Evolutionary conservation across 495 filamentous ascomycete species (phyloP).

Genomic region (Penicillium coprophilum): DNA sequence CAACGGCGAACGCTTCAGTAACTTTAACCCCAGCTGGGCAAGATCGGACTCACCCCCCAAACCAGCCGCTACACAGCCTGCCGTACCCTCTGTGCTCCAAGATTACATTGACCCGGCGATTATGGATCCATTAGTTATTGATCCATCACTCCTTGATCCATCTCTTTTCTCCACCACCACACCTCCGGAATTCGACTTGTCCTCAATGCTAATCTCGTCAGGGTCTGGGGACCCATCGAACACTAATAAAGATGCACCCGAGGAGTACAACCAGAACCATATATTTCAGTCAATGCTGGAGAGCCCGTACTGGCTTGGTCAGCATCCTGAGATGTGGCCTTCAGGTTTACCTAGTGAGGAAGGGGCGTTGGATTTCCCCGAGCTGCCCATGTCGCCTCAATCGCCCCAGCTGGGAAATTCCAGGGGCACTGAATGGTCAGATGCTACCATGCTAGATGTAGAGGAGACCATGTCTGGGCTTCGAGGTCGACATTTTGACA

Average conservation of each 20-base stretch:
- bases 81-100: background rate
- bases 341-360: background rate
- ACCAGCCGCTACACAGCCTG: background rate
- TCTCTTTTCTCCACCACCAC: background rate
- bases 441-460: constrained; percentile 3
- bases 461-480: background rate
- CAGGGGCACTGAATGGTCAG: background rate
- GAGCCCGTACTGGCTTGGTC: background rate
- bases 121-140: constrained; percentile 3
- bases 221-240: too few species aligned
- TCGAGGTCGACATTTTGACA: background rate
- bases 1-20: constrained; percentile 10
- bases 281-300: constrained; percentile 1
- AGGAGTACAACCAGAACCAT: background rate
- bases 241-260: background rate
- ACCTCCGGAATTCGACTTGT: background rate
- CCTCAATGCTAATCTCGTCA: background rate
- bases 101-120: background rate
- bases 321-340: background rate
- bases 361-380: constrained; percentile 11
- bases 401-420: background rate
- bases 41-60: background rate
- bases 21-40: constrained; percentile 4
- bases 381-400: background rate
- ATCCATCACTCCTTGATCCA: background rate